A percentile compares a stretch with the other conserved stretches of the same genome.
Conservation (phyloP, 83 land plant species). For the Isoetes engelmannii region DNA sequence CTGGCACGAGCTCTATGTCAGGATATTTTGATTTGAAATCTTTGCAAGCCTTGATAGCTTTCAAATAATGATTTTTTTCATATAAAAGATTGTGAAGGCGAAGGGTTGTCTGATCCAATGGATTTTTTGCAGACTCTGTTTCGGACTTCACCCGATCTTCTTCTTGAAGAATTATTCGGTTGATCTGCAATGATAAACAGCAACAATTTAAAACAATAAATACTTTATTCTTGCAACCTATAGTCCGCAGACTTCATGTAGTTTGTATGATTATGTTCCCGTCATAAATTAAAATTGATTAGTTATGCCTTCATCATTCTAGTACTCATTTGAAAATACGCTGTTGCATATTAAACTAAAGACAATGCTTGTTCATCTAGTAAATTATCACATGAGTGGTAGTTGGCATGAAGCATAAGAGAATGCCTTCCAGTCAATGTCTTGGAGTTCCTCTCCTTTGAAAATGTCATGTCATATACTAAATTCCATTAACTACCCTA, state of each 20-base stretch:
- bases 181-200: constrained; percentile 40
- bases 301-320: too few species aligned
- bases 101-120: constrained; percentile 82
- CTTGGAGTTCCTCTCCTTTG: too few species aligned
- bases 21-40: constrained; percentile 94
- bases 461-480: background rate
- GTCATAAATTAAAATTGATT: too few species aligned
- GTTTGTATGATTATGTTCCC: too few species aligned
- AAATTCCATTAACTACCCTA: background rate
- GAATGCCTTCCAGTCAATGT: background rate
- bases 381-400: background rate
- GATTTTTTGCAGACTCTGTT: constrained; percentile 83
- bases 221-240: too few species aligned
- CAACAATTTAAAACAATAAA: too few species aligned
- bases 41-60: constrained; percentile 92
- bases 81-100: constrained; percentile 94
- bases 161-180: constrained; percentile 75
- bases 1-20: constrained; percentile 85
- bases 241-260: too few species aligned
- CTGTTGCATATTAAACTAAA: too few species aligned
- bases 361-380: background rate
- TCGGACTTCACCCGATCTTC: constrained; percentile 80
- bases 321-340: too few species aligned
- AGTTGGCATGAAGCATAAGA: background rate
- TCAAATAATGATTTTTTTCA: constrained; percentile 86